phyloP scores from a whole-genome alignment of 768 basidiomycete genomes.

The Suillus fuscotomentosus region DNA sequence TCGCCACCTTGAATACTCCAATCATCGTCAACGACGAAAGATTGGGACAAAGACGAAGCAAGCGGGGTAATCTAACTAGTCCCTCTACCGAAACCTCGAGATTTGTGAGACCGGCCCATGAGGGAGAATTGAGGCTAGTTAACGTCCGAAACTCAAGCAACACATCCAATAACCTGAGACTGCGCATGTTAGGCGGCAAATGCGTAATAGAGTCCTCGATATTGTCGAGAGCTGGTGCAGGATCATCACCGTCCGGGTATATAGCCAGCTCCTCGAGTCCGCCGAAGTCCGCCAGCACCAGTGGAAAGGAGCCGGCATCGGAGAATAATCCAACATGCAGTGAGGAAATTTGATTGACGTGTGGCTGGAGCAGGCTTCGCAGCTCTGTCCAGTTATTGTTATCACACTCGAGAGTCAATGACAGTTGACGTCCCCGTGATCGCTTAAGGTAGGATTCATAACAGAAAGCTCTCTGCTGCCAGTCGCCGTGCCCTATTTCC shows the following conservation, averaged over 20 bases:
- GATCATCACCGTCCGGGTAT: not conserved
- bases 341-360: not conserved
- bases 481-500: not conserved
- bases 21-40: too few species aligned
- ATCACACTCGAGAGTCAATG: not conserved
- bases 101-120: too few species aligned
- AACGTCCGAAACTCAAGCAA: too few species aligned
- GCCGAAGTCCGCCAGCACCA: not conserved
- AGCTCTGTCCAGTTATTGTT: not conserved
- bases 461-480: not conserved
- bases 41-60: too few species aligned
- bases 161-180: too few species aligned
- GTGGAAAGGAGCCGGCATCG: not conserved
- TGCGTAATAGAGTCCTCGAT: not conserved
- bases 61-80: too few species aligned
- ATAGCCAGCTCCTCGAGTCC: not conserved
- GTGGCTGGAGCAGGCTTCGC: not conserved
- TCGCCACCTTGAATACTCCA: too few species aligned
- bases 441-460: not conserved
- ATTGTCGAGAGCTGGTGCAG: not conserved
- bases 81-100: too few species aligned
- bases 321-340: not conserved
- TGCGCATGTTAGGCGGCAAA: too few species aligned
- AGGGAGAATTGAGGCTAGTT: too few species aligned
- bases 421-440: not conserved